phyloP scores from a whole-genome alignment of 2,329 filamentous ascomycete genomes.

The Penicillium sp. region DNA sequence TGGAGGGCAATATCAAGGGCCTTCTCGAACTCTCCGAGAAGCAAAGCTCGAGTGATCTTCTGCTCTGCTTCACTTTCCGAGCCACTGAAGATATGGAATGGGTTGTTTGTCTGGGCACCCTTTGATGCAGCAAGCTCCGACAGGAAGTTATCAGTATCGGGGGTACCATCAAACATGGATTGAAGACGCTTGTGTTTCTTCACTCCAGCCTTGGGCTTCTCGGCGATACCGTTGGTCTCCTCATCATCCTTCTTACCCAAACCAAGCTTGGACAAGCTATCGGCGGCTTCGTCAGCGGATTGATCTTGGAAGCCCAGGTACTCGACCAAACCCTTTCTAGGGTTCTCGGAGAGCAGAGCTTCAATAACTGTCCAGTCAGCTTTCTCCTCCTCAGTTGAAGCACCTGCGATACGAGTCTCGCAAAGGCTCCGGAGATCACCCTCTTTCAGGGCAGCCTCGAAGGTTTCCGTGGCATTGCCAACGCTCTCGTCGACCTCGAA shows the following conservation, averaged over 20 bases:
- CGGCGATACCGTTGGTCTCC: slow-evolving; percentile 46
- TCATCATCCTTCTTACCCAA: slow-evolving; percentile 40
- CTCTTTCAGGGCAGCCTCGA: slow-evolving; percentile 76
- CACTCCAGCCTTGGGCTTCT: slow-evolving; percentile 46
- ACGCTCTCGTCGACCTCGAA: slow-evolving; percentile 87
- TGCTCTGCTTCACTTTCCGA: slow-evolving; percentile 83
- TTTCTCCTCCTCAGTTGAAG: slow-evolving; percentile 86
- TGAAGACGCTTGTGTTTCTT: slow-evolving; percentile 67
- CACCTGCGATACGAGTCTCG: slow-evolving; percentile 71
- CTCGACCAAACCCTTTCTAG: slow-evolving; percentile 81
- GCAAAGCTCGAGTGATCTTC: slow-evolving; percentile 80
- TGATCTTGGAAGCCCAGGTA: slow-evolving; percentile 80
- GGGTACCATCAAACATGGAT: slow-evolving; percentile 75
- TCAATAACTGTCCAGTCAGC: slow-evolving; percentile 95
- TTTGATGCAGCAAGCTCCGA: slow-evolving; percentile 83
- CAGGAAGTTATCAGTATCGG: slow-evolving; percentile 81
- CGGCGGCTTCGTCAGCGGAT: slow-evolving; percentile 50
- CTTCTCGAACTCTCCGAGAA: slow-evolving; percentile 87
- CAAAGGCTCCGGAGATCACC: slow-evolving; percentile 80
- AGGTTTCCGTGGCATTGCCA: slow-evolving; percentile 79
- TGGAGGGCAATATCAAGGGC: slow-evolving; percentile 86
- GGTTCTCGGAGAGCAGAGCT: slow-evolving; percentile 79
- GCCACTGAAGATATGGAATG: slow-evolving; percentile 85
- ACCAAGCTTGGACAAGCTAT: slow-evolving; percentile 44
- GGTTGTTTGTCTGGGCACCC: slow-evolving; percentile 88